Conservation (phyloP, 2,329 filamentous ascomycete genomes). For the Ascochyta viciae-villosae region DNA sequence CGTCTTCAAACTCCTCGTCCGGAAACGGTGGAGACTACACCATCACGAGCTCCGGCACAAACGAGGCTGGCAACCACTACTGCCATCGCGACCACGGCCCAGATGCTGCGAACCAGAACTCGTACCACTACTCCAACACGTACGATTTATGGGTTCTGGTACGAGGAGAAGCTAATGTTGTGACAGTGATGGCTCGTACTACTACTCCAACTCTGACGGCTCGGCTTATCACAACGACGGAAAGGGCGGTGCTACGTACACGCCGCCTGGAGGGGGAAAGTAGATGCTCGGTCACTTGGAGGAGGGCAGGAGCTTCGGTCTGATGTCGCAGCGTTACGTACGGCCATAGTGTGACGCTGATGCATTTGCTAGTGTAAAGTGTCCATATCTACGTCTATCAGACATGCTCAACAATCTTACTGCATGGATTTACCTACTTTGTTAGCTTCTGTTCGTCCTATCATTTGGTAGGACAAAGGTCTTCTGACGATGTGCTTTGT, state of each 20-base stretch:
- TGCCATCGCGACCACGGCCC: slow-evolving; percentile 45
- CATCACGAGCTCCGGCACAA: slow-evolving; percentile 6
- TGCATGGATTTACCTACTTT: too few relatives aligned
- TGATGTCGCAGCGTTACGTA: not conserved
- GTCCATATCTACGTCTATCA: too few relatives aligned
- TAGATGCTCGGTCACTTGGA: not conserved
- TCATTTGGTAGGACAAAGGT: too few relatives aligned
- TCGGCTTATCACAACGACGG: slow-evolving; percentile 47
- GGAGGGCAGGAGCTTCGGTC: not conserved
- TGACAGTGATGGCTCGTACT: slow-evolving; percentile 6
- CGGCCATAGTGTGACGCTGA: not conserved
- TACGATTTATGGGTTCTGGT: slow-evolving; percentile 40
- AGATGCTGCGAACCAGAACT: slow-evolving; percentile 38
- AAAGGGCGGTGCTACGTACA: slow-evolving; percentile 39
- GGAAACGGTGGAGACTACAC: not conserved
- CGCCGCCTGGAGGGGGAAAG: not conserved
- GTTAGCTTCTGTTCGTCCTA: too few relatives aligned
- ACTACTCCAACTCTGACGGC: slow-evolving; percentile 18
- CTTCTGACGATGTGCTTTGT: too few relatives aligned
- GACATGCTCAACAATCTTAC: too few relatives aligned
- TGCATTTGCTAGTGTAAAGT: not conserved
- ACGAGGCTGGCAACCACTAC: slow-evolving; percentile 46
- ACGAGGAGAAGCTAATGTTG: not conserved
- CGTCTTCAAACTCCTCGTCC: not conserved
- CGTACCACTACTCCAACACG: slow-evolving; percentile 49